phyloP scores from a whole-genome alignment of 305 asterid genomes.

The Striga hermonthica region DNA sequence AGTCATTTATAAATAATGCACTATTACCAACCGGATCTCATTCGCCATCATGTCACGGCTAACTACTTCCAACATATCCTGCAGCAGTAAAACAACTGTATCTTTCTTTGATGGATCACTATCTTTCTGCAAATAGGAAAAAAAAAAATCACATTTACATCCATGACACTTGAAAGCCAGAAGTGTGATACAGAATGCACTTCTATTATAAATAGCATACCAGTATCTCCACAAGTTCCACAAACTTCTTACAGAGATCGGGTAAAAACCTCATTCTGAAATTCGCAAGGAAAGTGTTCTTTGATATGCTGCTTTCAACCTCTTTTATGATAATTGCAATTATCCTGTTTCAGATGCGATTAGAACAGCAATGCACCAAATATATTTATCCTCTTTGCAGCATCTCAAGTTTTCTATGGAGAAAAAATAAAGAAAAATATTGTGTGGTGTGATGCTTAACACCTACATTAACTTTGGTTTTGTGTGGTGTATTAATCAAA shows the following conservation, averaged over 20 bases:
- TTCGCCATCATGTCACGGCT: slow-evolving; percentile 83
- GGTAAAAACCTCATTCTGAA: slow-evolving; percentile 73
- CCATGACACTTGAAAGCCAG: slow-evolving; percentile 25
- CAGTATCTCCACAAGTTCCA: slow-evolving; percentile 71
- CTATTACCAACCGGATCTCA: slow-evolving; percentile 66
- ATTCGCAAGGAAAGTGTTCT: slow-evolving; percentile 61
- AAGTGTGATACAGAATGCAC: slow-evolving; percentile 16
- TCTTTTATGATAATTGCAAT: slow-evolving; percentile 62
- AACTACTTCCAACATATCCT: slow-evolving; percentile 82
- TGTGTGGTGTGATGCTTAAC: slow-evolving; percentile 1
- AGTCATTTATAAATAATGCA: slow-evolving; percentile 24
- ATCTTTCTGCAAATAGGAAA: slow-evolving; percentile 55
- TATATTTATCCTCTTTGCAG: slow-evolving; percentile 9
- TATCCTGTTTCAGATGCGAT: slow-evolving; percentile 48
- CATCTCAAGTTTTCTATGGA: slow-evolving; percentile 2
- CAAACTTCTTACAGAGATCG: slow-evolving; percentile 62
- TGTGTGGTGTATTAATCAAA: slow-evolving; percentile 10
- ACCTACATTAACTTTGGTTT: slow-evolving; percentile 3
- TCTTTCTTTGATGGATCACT: slow-evolving; percentile 62
- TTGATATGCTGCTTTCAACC: slow-evolving; percentile 64
- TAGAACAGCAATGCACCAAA: slow-evolving; percentile 30
- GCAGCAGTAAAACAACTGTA: slow-evolving; percentile 66
- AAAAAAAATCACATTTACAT: slow-evolving; percentile 21
- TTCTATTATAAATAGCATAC: slow-evolving; percentile 38
- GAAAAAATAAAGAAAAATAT: slow-evolving; percentile 11